These are phyloP conservation scores for Cocos nucifera DNA, from an alignment of 176 grass and related monocot species.

Conservation along the genomic window DNA sequence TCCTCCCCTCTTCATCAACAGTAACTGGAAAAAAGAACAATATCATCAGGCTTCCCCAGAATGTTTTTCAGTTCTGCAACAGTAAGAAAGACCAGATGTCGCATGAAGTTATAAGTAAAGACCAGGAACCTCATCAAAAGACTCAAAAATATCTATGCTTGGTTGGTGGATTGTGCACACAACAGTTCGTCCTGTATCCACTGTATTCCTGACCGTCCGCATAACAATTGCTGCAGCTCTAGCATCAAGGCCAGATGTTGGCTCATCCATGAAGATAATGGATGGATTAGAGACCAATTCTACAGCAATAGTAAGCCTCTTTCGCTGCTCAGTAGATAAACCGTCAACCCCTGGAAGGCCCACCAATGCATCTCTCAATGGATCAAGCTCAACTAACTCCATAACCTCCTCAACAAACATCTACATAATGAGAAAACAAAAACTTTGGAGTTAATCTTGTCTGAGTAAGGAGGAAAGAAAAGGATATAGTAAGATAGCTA, in stretches of 20 bases:
- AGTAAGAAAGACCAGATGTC: too few relatives aligned
- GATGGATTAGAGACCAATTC: slow-evolving; percentile 89
- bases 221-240: slow-evolving; percentile 95
- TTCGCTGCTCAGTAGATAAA: slow-evolving; percentile 85
- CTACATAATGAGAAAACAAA: slow-evolving; percentile 20
- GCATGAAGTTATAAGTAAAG: background rate
- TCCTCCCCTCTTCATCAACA: slow-evolving; percentile 81
- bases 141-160: slow-evolving; percentile 96
- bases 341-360: slow-evolving; percentile 70
- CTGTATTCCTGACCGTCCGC: slow-evolving; percentile 88
- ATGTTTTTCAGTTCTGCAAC: too few relatives aligned
- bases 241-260: slow-evolving; percentile 91
- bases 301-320: slow-evolving; percentile 79
- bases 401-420: slow-evolving; percentile 94
- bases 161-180: slow-evolving; percentile 97
- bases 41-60: background rate
- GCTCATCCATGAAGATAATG: slow-evolving; percentile 96
- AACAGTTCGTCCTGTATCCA: slow-evolving; percentile 85
- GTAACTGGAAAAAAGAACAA: slow-evolving; percentile 42
- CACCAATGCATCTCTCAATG: slow-evolving; percentile 56
- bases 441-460: too few relatives aligned
- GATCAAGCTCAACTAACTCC: slow-evolving; percentile 81
- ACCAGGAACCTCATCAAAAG: slow-evolving; percentile 71
- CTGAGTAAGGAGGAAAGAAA: too few relatives aligned
- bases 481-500: too few relatives aligned